Evolutionary conservation across 805 yeast genomes (phyloP), one percentile per base, ranked within the genome.

Genomic region (Ogataea sp.): DNA sequence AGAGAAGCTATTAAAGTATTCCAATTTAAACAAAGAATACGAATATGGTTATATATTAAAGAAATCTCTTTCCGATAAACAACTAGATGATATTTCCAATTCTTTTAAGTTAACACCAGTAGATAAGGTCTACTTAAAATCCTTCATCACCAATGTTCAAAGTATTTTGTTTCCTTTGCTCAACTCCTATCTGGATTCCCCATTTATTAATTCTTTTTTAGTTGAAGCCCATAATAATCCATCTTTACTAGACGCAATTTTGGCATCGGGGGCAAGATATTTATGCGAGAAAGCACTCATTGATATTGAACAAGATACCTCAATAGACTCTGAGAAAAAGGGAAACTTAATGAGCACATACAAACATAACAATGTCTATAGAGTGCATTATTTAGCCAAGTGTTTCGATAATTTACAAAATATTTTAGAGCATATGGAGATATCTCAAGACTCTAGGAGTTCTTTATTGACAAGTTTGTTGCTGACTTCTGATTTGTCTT

Each of bases 251-350:
- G 80, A 83, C 31, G 85, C 86, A 0, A 71, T 81, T 25, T 52
- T 83, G 28, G 84, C 89, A 0, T 80, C 78, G 28, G 88, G 89
- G 6, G 87, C 88, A 0, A 66, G 78, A 32, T 66, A 71, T 14
- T 40, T 56, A 16, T 48, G 50, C 17, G 58, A 55, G 32, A 53
- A 52, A 39, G 52, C 56, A 9, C 41, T 46, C 2, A 45, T 51
- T 5, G 55, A 53, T 2, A 45, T 51, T 5, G 55, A 53, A 31
- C 43, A 39, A 31, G 26, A 20, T 3, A 16, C n/a, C 9, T 14
- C 26, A 4, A 20, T n/a, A 15, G 25, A 33, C 17, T 41, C 41
- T 23, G 17, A 47, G 8, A 44, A 44, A 9, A 25, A 40, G 3
- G 34, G 50, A 18, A 43, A 43, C 15, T 55, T 48, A 36, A 49